phyloP scores from a whole-genome alignment of 2,329 filamentous ascomycete species.

The Ceratocystis papillata region DNA sequence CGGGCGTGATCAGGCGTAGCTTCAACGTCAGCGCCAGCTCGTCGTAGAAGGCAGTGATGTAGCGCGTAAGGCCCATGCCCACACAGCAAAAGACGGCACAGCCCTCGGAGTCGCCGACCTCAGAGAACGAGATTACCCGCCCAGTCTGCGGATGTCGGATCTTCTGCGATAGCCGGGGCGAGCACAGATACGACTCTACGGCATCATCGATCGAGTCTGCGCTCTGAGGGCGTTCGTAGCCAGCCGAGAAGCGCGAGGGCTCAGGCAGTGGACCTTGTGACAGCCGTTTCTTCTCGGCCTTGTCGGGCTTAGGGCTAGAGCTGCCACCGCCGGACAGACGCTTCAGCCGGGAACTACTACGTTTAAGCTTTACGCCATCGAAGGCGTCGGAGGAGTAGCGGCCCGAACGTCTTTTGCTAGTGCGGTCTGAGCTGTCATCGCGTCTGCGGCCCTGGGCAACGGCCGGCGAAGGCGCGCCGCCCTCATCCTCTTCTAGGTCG shows the following conservation, averaged over 20 bases:
- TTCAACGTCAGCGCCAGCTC: conserved; percentile 83
- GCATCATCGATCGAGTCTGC: conserved; percentile 81
- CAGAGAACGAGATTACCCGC: conserved; percentile 84
- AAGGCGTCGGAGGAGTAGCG: conserved; percentile 40
- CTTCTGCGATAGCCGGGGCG: conserved; percentile 75
- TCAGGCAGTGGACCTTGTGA: conserved; percentile 27
- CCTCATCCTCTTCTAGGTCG: conserved; percentile 38
- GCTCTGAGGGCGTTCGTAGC: conserved; percentile 64
- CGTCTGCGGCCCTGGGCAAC: conserved; percentile 51
- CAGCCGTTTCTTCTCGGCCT: conserved; percentile 32
- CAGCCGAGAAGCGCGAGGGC: conserved; percentile 33
- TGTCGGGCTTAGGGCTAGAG: conserved; percentile 11
- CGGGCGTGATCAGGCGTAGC: conserved; percentile 81
- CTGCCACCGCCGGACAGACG: conserved; percentile 38
- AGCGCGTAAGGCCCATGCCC: conserved; percentile 92
- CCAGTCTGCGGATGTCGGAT: conserved; percentile 78
- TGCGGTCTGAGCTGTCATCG: conserved; percentile 40
- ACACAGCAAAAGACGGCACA: conserved; percentile 93
- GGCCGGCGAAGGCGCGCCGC: conserved; percentile 59
- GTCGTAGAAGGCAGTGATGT: conserved; percentile 94
- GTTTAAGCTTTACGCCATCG: conserved; percentile 40
- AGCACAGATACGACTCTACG: conserved; percentile 73
- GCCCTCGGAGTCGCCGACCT: conserved; percentile 85
- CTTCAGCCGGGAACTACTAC: conserved; percentile 49
- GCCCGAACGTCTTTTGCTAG: conserved; percentile 37